Evolutionary conservation across 345 rosid species (phyloP).

Genomic region (Linum lewisii): DNA sequence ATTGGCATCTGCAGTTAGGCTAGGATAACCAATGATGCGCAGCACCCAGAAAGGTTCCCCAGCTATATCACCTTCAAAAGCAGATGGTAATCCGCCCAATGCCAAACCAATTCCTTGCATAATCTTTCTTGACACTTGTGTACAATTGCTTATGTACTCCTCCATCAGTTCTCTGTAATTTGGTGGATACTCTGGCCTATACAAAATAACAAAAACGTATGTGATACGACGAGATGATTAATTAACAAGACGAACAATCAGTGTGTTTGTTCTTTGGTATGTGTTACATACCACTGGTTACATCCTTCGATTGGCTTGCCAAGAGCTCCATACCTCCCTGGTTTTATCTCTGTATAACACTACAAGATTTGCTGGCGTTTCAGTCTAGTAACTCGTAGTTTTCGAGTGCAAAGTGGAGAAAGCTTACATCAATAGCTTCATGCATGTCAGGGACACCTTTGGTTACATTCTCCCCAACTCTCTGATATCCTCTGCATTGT

Average conservation of each 20-base stretch:
- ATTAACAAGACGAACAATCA: no score
- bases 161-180: conserved; percentile 54
- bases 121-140: conserved; percentile 76
- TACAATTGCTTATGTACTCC: conserved; percentile 58
- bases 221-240: no score
- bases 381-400: neutral
- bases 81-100: conserved; percentile 52
- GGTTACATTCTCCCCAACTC: conserved; percentile 70
- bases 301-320: conserved; percentile 74
- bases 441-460: conserved; percentile 69
- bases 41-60: conserved; percentile 87
- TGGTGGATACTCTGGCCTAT: conserved; percentile 60
- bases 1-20: conserved; percentile 21
- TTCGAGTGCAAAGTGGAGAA: neutral
- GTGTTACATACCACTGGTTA: conserved; percentile 55
- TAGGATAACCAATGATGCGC: conserved; percentile 80
- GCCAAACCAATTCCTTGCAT: conserved; percentile 70
- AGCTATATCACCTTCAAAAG: conserved; percentile 61
- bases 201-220: neutral
- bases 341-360: conserved; percentile 63
- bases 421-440: conserved; percentile 78
- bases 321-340: conserved; percentile 58
- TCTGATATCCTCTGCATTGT: conserved; percentile 75
- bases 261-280: no score
- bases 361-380: conserved; percentile 8